Conservation (phyloP, 2,329 filamentous ascomycete genomes). For the Ophiostoma pallidulum region DNA sequence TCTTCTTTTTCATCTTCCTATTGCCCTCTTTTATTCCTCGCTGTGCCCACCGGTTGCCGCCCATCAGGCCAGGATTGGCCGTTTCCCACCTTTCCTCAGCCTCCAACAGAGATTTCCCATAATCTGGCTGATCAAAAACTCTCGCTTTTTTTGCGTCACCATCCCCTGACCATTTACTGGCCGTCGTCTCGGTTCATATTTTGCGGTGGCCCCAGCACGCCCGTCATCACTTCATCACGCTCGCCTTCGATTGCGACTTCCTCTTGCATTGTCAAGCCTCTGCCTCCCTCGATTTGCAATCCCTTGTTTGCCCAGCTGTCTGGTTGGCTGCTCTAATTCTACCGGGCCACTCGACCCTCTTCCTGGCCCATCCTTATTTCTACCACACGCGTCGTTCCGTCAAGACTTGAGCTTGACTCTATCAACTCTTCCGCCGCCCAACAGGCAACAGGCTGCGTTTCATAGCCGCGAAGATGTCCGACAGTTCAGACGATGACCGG, state of each 20-base stretch:
- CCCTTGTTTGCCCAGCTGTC: constrained; percentile 24
- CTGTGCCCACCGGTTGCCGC: not conserved
- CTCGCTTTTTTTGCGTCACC: not conserved
- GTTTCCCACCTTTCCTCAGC: not conserved
- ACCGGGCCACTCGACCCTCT: not conserved
- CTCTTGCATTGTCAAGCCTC: constrained; percentile 25
- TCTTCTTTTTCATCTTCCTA: not conserved
- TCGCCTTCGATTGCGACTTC: constrained; percentile 22
- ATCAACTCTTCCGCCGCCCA: constrained; percentile 18
- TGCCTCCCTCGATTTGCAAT: constrained; percentile 17
- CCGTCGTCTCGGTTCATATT: not conserved
- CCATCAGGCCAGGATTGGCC: not conserved
- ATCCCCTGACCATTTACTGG: not conserved
- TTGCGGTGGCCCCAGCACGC: not conserved
- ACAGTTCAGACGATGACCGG: constrained; percentile 69
- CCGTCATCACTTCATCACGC: not conserved
- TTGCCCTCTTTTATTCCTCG: not conserved
- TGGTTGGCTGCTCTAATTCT: constrained; percentile 9
- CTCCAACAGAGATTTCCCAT: not conserved
- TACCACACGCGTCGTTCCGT: not conserved
- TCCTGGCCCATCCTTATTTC: constrained; percentile 14
- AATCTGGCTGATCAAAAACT: too few species aligned
- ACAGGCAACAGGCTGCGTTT: constrained; percentile 19
- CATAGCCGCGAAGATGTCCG: constrained; percentile 39
- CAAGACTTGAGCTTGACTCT: constrained; percentile 17